Percentiles rank a stretch among this genome's conserved stretches.
Conservation (phyloP, 2,329 filamentous ascomycete species). For the Sarocladiaceae sp. region DNA sequence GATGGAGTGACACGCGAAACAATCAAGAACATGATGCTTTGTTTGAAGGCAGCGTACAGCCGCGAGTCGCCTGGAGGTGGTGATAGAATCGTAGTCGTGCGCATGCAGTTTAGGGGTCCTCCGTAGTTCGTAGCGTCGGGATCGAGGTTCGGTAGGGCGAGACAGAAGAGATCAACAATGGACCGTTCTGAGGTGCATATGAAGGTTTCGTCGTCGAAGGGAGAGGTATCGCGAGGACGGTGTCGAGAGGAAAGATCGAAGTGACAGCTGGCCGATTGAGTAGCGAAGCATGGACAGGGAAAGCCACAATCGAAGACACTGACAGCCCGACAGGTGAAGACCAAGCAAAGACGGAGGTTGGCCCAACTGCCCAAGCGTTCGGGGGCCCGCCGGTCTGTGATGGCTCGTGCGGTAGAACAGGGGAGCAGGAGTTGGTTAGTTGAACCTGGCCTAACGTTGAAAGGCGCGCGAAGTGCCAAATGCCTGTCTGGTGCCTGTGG, state of each 20-base stretch:
- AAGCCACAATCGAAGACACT: not conserved
- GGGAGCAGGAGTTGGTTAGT: not conserved
- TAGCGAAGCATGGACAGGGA: not conserved
- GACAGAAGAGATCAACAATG: not conserved
- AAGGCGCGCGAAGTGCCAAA: not conserved
- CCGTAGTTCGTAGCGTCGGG: not conserved
- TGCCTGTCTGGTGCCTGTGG: not conserved
- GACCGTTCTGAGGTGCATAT: no score
- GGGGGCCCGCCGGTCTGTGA: not conserved
- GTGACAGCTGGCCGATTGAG: not conserved
- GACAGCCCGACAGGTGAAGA: not conserved
- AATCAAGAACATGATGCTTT: constrained; percentile 5
- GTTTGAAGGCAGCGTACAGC: constrained; percentile 5
- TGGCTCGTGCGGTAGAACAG: constrained; percentile 6
- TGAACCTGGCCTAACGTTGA: no score
- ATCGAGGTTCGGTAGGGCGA: not conserved
- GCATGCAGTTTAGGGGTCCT: not conserved
- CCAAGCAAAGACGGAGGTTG: constrained; percentile 4
- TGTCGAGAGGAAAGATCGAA: not conserved
- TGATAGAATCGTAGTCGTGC: not conserved
- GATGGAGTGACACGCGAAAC: constrained; percentile 7
- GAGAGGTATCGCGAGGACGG: not conserved
- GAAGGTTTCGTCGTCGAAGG: no score
- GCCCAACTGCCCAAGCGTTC: constrained; percentile 6
- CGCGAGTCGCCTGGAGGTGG: not conserved